These are phyloP conservation scores for Oxyria digyna DNA, from an alignment of 148 eudicot genomes.

Conservation along the genomic window DNA sequence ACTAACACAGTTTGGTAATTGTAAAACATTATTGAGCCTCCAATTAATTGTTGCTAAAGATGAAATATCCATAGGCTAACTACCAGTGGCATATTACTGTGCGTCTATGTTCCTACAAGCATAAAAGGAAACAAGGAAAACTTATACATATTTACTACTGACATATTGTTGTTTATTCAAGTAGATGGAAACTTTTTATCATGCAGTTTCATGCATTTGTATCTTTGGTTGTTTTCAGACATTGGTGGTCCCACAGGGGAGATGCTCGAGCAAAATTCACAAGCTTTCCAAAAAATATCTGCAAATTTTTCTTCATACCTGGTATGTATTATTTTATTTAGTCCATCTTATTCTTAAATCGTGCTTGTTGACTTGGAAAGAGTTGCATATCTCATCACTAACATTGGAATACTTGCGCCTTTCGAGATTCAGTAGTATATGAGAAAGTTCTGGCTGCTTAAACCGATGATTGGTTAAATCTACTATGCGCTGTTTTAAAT, in stretches of 20 bases:
- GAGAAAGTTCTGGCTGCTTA: neutral
- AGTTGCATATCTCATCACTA: neutral
- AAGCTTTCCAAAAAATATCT: slow-evolving; percentile 65
- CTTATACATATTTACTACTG: neutral
- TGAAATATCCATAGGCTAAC: neutral
- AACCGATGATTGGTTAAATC: too few species aligned
- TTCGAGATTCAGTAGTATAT: neutral
- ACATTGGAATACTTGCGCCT: neutral
- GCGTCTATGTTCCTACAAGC: neutral
- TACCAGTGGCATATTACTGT: neutral
- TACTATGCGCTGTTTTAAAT: too few species aligned
- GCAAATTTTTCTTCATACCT: slow-evolving; percentile 58
- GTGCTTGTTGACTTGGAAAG: neutral
- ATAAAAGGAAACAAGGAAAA: neutral
- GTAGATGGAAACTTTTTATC: neutral
- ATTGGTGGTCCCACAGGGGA: slow-evolving; percentile 80
- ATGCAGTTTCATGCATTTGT: neutral
- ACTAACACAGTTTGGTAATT: neutral
- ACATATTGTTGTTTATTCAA: neutral
- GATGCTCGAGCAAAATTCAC: slow-evolving; percentile 85
- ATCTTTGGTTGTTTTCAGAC: slow-evolving; percentile 38
- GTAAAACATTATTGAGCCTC: neutral
- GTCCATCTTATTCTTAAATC: neutral
- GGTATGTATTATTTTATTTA: slow-evolving; percentile 25
- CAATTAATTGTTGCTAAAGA: neutral